Evolutionary conservation across 371 early-diverging fungal species (phyloP), one percentile per base, ranked within the genome.

Genomic region (Mortierella sp.): DNA sequence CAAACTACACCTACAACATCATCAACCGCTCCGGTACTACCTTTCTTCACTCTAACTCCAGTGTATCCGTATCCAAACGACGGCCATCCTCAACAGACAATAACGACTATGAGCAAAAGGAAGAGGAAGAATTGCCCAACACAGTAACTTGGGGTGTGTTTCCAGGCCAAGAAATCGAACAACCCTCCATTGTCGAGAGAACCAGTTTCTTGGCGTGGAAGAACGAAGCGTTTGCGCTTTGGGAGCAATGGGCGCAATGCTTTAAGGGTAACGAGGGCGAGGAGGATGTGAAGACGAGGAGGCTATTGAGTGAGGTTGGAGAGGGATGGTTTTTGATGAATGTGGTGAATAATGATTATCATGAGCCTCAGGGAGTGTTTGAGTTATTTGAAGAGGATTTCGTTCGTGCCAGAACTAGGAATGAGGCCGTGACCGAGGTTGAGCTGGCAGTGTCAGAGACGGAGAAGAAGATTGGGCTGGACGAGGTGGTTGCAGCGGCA

Each of bases 171-270:
- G 67, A 67, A 24, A 67, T 67, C 43, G 67, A 37, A 19, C 67
- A 67, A 40, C 67, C 97, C 16, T 97, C 98, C 24, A 93, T 98
- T 80, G 97, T 97, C 51, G 98, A 98, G 79, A 85, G 92, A 37
- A 90, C 89, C 70, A 93, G 94, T 73, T 98, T 98, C 86, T 89
- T 96, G 90, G 97, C 97, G 3, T 98, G 97, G 98, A 82, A 91
- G 86, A 91, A 93, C 44, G 98, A 98, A 77, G 97, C 98, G 0
- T 97, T 93, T 88, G 91, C 90, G 46, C 89, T 97, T 26, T 98
- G 98, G 97, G 88, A 87, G 43, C 93, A 95, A 88, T 98, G 98
- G 98, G 92, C 92, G 9, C 80, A 86, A 9, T 90, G 96, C 78
- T 96, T 95, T 83, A 79, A 89, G 2, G 87, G 83, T 0, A 87